Percentiles rank a stretch among this genome's conserved stretches.
phyloP scores from a whole-genome alignment of 2,329 filamentous ascomycete species.

The Bipolaris sorokiniana region DNA sequence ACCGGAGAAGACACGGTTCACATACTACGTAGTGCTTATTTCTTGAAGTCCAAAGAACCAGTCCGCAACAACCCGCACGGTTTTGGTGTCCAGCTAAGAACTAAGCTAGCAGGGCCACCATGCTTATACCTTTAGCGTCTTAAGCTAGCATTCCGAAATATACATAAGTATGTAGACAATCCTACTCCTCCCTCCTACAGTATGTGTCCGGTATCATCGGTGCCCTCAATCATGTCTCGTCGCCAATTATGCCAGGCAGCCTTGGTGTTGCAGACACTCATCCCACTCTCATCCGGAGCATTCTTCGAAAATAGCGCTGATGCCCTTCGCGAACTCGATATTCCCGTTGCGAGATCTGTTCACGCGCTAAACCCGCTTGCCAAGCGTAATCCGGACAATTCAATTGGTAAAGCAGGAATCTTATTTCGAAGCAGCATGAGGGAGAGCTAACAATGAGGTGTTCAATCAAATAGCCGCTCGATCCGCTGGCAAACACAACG shows the following conservation, averaged over 20 bases:
- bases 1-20: too few species aligned
- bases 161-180: not conserved
- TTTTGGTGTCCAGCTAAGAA: not conserved
- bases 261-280: not conserved
- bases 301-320: not conserved
- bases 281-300: not conserved
- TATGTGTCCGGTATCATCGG: not conserved
- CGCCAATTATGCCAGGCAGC: not conserved
- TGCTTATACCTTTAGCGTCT: not conserved
- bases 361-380: not conserved
- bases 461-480: not conserved
- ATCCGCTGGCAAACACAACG: not conserved
- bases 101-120: not conserved
- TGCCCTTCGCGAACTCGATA: conserved; percentile 1
- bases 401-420: not conserved
- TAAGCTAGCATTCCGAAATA: not conserved
- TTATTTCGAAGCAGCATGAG: not conserved
- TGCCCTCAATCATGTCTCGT: not conserved
- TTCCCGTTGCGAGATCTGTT: not conserved
- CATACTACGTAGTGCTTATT: too few species aligned
- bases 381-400: not conserved
- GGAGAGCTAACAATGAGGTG: not conserved
- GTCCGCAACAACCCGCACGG: not conserved
- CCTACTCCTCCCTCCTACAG: not conserved
- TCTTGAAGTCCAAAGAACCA: not conserved